Evolutionary conservation across 192 early-diverging fungal species (phyloP).

Genomic region (Umbelopsis sp.): DNA sequence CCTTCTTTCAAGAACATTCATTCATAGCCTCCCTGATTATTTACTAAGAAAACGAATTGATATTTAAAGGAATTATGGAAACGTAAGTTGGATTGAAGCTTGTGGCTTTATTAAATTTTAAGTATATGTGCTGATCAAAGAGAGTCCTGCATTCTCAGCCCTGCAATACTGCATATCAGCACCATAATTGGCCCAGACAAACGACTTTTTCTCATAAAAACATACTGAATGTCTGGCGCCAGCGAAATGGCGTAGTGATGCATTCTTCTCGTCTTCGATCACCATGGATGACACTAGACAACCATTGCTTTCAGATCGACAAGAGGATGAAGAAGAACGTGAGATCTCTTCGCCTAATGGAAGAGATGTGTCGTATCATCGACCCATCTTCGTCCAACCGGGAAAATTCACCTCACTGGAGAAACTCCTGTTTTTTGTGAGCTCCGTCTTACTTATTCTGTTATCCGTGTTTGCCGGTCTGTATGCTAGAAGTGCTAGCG

Average conservation of each 20-base stretch:
- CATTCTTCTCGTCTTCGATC: not conserved
- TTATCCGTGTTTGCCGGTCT: slow-evolving; percentile 38
- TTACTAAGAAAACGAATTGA: too few species aligned
- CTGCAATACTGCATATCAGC: too few species aligned
- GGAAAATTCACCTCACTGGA: slow-evolving; percentile 41
- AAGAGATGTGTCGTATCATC: slow-evolving; percentile 27
- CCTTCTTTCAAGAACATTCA: too few species aligned
- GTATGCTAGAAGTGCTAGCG: slow-evolving; percentile 30
- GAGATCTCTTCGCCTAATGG: slow-evolving; percentile 20
- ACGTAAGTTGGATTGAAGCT: too few species aligned
- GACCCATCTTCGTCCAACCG: slow-evolving; percentile 30
- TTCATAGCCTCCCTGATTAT: too few species aligned
- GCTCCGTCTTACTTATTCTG: slow-evolving; percentile 27
- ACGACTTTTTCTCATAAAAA: too few species aligned
- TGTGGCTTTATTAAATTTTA: too few species aligned
- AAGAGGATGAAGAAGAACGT: slow-evolving; percentile 7
- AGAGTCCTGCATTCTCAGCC: too few species aligned
- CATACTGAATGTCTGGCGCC: too few species aligned
- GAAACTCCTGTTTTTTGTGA: slow-evolving; percentile 28
- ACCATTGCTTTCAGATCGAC: slow-evolving; percentile 12
- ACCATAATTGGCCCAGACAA: too few species aligned
- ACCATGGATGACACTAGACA: slow-evolving; percentile 14
- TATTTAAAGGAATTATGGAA: too few species aligned
- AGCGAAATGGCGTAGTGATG: not conserved
- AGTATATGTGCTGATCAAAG: too few species aligned